These are phyloP conservation scores for Annulohypoxylon truncatum DNA, from an alignment of 2,329 filamentous ascomycete genomes.

Conservation along the genomic window DNA sequence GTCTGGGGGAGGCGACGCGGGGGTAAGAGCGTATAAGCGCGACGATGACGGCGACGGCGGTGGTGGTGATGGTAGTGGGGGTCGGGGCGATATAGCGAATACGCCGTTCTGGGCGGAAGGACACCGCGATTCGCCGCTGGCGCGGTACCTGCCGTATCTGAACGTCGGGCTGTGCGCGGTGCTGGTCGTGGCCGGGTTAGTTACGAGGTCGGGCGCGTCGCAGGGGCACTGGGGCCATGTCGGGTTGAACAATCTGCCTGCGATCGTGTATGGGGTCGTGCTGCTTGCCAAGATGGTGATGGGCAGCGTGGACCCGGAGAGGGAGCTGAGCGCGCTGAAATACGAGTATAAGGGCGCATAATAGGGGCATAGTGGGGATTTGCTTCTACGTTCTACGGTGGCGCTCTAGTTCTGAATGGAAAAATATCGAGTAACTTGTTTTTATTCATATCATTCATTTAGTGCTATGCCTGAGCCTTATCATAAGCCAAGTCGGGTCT, in stretches of 20 bases:
- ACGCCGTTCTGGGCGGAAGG: conserved; percentile 32
- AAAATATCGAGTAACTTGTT: neutral
- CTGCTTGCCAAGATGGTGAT: conserved; percentile 73
- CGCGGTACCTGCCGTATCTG: conserved; percentile 68
- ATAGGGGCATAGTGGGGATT: neutral
- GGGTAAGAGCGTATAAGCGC: neutral
- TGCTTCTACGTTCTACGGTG: neutral
- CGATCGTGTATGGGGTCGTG: conserved; percentile 69
- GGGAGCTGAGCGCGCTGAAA: conserved; percentile 69
- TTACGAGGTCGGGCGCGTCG: conserved; percentile 47
- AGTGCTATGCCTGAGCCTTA: neutral
- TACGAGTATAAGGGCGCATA: conserved; percentile 75
- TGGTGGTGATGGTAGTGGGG: conserved; percentile 34
- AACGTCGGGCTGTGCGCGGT: conserved; percentile 69
- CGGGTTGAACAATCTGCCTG: conserved; percentile 64
- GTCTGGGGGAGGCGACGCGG: conserved; percentile 15
- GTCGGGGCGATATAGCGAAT: conserved; percentile 26
- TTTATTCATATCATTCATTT: conserved; percentile 1
- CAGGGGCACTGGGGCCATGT: conserved; percentile 48
- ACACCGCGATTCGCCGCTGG: conserved; percentile 59
- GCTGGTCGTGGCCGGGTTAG: conserved; percentile 59
- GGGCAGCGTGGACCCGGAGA: conserved; percentile 74
- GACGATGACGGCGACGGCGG: conserved; percentile 8
- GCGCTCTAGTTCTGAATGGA: neutral
- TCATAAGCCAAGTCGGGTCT: neutral